Evolutionary conservation across 176 grass and related monocot species (phyloP).

Genomic region (Oryza glumipatula): DNA sequence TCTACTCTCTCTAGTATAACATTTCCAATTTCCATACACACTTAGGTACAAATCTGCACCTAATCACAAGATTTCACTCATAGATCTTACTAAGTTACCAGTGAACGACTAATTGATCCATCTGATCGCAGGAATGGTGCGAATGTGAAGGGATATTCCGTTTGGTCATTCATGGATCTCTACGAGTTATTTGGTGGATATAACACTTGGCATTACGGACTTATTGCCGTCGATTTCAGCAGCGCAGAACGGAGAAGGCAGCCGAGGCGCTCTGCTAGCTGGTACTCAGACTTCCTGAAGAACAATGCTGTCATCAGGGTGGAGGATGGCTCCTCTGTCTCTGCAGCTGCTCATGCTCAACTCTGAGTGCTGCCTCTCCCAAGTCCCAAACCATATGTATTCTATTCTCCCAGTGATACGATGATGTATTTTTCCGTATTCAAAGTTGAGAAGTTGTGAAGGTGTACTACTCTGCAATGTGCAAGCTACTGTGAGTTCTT

Average conservation of each 20-base stretch:
- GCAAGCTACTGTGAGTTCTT: not conserved
- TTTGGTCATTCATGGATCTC: conserved; percentile 67
- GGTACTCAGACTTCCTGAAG: conserved; percentile 61
- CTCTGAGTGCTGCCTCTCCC: not conserved
- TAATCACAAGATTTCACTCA: not conserved
- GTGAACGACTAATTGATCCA: not conserved
- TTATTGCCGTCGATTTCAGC: conserved; percentile 54
- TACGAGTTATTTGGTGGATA: conserved; percentile 55
- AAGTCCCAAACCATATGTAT: not conserved
- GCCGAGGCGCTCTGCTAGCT: conserved; percentile 52
- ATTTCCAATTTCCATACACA: not conserved
- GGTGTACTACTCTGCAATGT: not conserved
- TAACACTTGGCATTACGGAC: conserved; percentile 29
- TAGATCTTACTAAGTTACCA: not conserved
- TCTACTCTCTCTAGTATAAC: not conserved
- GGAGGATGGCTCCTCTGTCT: conserved; percentile 3
- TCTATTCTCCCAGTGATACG: not conserved
- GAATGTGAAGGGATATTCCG: conserved; percentile 60
- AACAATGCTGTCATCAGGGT: conserved; percentile 42
- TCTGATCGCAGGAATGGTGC: conserved; percentile 42
- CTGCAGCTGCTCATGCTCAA: not conserved
- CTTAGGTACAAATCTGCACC: not conserved
- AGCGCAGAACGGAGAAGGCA: conserved; percentile 40
- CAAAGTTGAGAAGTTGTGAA: not conserved
- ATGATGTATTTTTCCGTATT: not conserved